These are phyloP conservation scores for Anisodus tanguticus DNA, from an alignment of 257 asterid species.

Conservation along the genomic window DNA sequence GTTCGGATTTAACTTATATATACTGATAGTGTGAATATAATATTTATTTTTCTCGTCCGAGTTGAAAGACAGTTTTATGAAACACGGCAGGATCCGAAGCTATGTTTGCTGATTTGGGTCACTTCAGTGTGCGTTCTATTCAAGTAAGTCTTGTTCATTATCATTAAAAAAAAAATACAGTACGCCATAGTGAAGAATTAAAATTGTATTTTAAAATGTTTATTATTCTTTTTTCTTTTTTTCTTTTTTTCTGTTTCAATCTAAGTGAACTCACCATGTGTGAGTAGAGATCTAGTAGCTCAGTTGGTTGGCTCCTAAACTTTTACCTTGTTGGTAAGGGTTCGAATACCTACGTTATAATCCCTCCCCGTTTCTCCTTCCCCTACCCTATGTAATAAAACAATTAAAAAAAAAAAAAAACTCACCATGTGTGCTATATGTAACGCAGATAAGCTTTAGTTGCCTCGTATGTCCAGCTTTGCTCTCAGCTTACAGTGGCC, in stretches of 20 bases:
- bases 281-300: too few species aligned
- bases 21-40: neutral
- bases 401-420: neutral
- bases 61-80: neutral
- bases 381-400: too few species aligned
- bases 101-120: slow-evolving; percentile 88
- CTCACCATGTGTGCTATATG: neutral
- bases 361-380: too few species aligned
- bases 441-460: slow-evolving; percentile 63
- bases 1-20: slow-evolving; percentile 29
- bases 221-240: neutral
- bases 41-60: neutral
- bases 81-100: slow-evolving; percentile 65
- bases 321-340: too few species aligned
- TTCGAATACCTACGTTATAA: too few species aligned
- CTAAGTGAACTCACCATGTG: neutral
- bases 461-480: slow-evolving; percentile 61
- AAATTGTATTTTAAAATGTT: neutral
- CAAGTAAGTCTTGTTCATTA: slow-evolving; percentile 47
- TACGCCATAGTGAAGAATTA: neutral
- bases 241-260: neutral
- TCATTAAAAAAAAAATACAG: too few species aligned
- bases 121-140: slow-evolving; percentile 63
- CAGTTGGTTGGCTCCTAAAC: too few species aligned
- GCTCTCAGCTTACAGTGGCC: slow-evolving; percentile 57